These are phyloP conservation scores for Vitis vinifera DNA, from an alignment of 164 flowering plant genomes.

Conservation along the genomic window ASM3070453v1 NC_081819.1:13028501-13029000, in stretches of 20 bases:
- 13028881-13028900: background rate
- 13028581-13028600: no score
- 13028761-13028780: conserved; percentile 16
- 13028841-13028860: conserved; percentile 30
- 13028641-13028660: background rate
- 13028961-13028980: no score
- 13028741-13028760: conserved; percentile 38
- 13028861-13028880: background rate
- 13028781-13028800: conserved; percentile 45
- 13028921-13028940: no score
- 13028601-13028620: no score
- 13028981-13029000: no score
- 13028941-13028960: no score
- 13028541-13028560: no score
- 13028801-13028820: conserved; percentile 89
- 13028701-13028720: conserved; percentile 60
- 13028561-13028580: no score
- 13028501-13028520: no score
- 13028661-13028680: conserved; percentile 52
- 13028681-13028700: conserved; percentile 51
- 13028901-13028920: no score
- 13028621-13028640: no score
- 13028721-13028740: conserved; percentile 21
- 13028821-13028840: conserved; percentile 89
- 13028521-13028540: no score